These are phyloP conservation scores for Moesziomyces parantarcticus DNA, from an alignment of 1,284 basidiomycete species.

Conservation along the genomic window DNA sequence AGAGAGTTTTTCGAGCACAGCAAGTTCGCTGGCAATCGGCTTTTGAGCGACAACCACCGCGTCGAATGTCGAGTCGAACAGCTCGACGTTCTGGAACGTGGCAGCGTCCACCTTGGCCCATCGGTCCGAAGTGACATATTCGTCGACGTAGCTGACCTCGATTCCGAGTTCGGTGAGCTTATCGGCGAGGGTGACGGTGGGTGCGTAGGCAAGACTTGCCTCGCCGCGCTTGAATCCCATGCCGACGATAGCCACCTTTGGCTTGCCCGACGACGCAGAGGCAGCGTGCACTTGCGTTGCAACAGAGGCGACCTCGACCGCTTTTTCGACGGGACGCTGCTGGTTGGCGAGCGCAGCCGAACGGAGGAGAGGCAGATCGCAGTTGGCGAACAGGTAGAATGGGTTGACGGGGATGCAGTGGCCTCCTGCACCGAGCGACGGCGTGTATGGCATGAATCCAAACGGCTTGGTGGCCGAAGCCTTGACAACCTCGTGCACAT, in stretches of 20 bases:
- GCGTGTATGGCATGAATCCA: conserved; percentile 35
- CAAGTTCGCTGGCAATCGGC: conserved; percentile 21
- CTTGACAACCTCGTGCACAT: conserved; percentile 34
- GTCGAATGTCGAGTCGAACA: conserved; percentile 17
- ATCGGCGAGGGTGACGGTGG: conserved; percentile 32
- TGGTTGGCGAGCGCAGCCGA: conserved; percentile 25
- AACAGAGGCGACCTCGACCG: conserved; percentile 13
- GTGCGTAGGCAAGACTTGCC: conserved; percentile 27
- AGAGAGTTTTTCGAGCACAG: conserved; percentile 14
- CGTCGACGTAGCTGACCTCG: conserved; percentile 31
- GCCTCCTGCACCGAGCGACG: conserved; percentile 32
- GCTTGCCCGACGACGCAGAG: background rate
- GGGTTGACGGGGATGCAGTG: conserved; percentile 45
- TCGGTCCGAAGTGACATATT: conserved; percentile 25
- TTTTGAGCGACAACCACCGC: conserved; percentile 30
- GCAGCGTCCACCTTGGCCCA: conserved; percentile 16
- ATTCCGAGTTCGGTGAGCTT: conserved; percentile 23
- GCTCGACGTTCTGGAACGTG: conserved; percentile 6
- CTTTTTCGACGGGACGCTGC: conserved; percentile 17
- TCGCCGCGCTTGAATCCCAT: conserved; percentile 44
- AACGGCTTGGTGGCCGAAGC: conserved; percentile 38
- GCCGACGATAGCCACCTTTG: conserved; percentile 18
- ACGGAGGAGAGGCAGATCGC: conserved; percentile 28
- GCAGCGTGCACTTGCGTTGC: conserved; percentile 3
- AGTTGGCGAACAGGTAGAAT: conserved; percentile 36